Base-by-base conservation (phyloP, 176 grass and related monocot genomes). In the Carex pumila region DNA sequence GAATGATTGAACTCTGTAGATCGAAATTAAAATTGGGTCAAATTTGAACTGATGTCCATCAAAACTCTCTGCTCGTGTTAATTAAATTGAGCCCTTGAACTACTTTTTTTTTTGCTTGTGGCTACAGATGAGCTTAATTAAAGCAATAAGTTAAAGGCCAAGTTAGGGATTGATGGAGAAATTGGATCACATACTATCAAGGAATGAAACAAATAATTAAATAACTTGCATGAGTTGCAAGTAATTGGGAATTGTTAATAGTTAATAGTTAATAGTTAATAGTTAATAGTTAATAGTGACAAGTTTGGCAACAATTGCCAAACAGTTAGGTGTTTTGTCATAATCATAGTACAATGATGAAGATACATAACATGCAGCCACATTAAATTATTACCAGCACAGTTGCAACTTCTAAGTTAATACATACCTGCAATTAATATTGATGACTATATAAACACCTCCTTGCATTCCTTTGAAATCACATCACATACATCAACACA, bases 401-500 rank as follows among this genome's bases (percentile, higher is more conserved):
- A 77, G 50, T 77, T 77, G 73, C 73, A 56, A 6, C 50, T 32
- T 32, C 50, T 50, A 30, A 76, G 45, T 14, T 55, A 45, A 14
- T 75, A 19, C 4, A 75, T 2, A 29, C 0, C 0, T 77, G 50
- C 56, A 34, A n/a, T n/a, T n/a, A n/a, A 56, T 2, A 63, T 15
- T 47, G 15, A 63, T 45, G 55, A 18, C 79, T 81, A 81, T 81
- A 81, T 81, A 64, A 81, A 47, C 79, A 60, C 79, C 60, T 47
- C 34, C 18, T 47, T 45, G 56, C 37, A 49, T 45, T 57, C 17
- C 53, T 31, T 62, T 60, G 8, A 64, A 81, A 8, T 2, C 79
- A 81, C 79, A 65, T n/a, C n/a, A n/a, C n/a, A n/a, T n/a, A n/a
- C n/a, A n/a, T 7, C 11, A 43, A 19, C 56, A 43, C 29, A 57